Percentiles rank a stretch among this genome's conserved stretches.
phyloP scores from a whole-genome alignment of 441 rosid genomes.

The Corymbia calophylla region DNA sequence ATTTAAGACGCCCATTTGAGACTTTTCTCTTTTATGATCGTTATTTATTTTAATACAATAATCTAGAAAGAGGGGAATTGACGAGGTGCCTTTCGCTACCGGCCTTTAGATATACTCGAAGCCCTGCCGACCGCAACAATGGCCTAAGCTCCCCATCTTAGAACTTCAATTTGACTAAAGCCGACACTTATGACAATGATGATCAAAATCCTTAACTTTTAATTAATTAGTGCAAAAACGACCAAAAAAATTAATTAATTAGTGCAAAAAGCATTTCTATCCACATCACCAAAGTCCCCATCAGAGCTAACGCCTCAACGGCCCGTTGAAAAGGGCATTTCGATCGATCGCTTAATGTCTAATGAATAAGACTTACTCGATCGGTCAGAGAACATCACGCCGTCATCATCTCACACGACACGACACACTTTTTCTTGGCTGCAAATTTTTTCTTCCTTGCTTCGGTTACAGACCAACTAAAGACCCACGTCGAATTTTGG shows the following conservation, averaged over 20 bases:
- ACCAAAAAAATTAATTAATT: too few species aligned
- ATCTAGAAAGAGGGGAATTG: not conserved
- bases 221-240: not conserved
- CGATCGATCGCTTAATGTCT: not conserved
- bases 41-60: not conserved
- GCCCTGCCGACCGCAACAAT: not conserved
- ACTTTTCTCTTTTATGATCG: not conserved
- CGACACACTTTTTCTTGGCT: not conserved
- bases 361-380: not conserved
- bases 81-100: not conserved
- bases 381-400: not conserved
- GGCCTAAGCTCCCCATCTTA: not conserved
- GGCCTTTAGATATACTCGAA: not conserved
- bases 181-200: not conserved
- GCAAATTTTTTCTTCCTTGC: not conserved
- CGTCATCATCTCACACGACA: not conserved
- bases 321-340: not conserved
- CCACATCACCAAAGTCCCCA: not conserved
- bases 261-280: not conserved
- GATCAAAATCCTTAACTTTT: not conserved
- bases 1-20: not conserved
- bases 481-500: not conserved
- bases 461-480: not conserved
- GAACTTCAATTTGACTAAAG: not conserved
- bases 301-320: not conserved